Percentiles rank a stretch among this genome's conserved stretches.
Conservation (phyloP, 1,139 yeast genomes). For the Lodderomyces theae region DNA sequence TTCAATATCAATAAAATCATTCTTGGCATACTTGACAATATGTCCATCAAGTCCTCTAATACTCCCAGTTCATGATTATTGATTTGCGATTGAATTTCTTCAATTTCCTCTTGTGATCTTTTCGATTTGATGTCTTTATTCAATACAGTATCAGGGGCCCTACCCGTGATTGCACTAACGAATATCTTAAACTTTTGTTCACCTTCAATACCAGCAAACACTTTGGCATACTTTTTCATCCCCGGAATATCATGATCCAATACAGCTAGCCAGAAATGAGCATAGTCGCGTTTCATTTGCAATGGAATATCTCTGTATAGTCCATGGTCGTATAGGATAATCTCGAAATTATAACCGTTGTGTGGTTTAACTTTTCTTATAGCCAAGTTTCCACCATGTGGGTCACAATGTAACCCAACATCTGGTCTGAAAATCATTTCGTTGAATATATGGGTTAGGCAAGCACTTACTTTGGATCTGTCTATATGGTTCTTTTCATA, state of each 20-base stretch:
- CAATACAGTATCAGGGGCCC: constrained; percentile 48
- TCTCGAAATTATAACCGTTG: constrained; percentile 78
- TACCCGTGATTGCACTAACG: constrained; percentile 92
- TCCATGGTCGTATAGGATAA: constrained; percentile 92
- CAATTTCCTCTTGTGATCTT: constrained; percentile 59
- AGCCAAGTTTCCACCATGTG: constrained; percentile 96
- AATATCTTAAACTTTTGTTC: constrained; percentile 74
- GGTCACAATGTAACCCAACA: constrained; percentile 94
- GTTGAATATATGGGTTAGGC: constrained; percentile 87
- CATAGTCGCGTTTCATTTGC: constrained; percentile 74
- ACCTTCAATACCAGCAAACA: constrained; percentile 78
- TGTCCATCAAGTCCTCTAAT: constrained; percentile 72
- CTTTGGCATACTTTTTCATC: constrained; percentile 72
- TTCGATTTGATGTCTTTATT: constrained; percentile 47
- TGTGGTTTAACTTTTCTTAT: constrained; percentile 48
- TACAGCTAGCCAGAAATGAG: constrained; percentile 90
- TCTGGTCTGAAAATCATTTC: constrained; percentile 93
- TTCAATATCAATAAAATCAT: constrained; percentile 82
- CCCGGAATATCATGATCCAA: constrained; percentile 62
- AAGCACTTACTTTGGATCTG: constrained; percentile 74
- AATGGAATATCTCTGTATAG: constrained; percentile 82
- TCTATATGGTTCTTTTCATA: constrained; percentile 63
- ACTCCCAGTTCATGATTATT: constrained; percentile 52
- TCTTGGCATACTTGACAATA: constrained; percentile 78
- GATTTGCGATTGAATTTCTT: constrained; percentile 62